Evolutionary conservation across 1,284 basidiomycete genomes (phyloP), one percentile per base, ranked within the genome.

Genomic region (Heimioporus retisporus): DNA sequence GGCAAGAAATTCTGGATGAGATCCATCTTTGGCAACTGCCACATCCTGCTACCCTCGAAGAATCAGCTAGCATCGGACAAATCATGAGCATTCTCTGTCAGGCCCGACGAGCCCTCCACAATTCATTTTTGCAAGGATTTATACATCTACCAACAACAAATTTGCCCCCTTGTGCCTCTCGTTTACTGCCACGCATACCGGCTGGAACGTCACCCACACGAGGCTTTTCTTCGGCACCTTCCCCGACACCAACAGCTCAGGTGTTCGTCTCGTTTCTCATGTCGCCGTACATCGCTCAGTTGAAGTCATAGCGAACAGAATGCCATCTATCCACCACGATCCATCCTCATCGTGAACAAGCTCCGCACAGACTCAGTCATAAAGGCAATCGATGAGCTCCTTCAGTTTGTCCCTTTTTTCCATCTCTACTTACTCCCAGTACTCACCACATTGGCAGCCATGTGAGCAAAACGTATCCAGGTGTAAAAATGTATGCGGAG

Each of bases 401-500:
- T 93, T 53, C 81, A 85, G 92, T 93, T 63, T 66, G 87, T 80
- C 51, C 51, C 10, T 35, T 35, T 35, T 35, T 35, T 21, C n/a
- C 59, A 25, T 54, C 16, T n/a, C 11, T 23, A 25, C 48, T 4
- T 10, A 55, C 43, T 44, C 10, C n/a, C 5, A 8, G 2, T 13
- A 31, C 63, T 68, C 50, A 71, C 54, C 43, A 28, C 60, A 55
- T 57, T 19, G 64, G 25, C 69, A 93, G 92, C 71, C 90, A 94
- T 74, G 84, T 94, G 23, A 83, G 84, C 35, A 75, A 81, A 59
- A 85, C 83, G 43, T 93, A 96, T 75, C 91, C 93, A 1, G 83
- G 84, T n/a, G 90, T 93, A 6, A 86, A 87, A 64, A 86, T 95
- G 16, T 94, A 92, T 71, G 88, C 94, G 71, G 95, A 96, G 79